Percentiles rank a stretch among this genome's conserved stretches.
Evolutionary conservation across 2,329 filamentous ascomycete species (phyloP).

Genomic region (Alternaria sp.): DNA sequence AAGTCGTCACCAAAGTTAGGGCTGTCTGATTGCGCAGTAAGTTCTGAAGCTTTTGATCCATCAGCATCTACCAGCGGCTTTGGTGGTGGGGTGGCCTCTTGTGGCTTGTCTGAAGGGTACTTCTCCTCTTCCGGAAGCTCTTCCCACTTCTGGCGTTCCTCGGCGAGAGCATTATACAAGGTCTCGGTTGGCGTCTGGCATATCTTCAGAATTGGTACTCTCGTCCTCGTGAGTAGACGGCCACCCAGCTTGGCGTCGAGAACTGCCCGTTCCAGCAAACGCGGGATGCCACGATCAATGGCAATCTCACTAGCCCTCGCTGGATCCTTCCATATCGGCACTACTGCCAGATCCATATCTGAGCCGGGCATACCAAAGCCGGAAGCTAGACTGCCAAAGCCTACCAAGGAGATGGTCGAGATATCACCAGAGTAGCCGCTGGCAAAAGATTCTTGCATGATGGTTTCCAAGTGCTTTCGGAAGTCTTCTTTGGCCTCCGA

Average conservation of each 20-base stretch:
- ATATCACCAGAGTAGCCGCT: constrained; percentile 57
- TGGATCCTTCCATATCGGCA: constrained; percentile 61
- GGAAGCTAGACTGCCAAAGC: constrained; percentile 82
- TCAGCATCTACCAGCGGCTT: constrained; percentile 17
- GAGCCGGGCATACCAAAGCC: constrained; percentile 88
- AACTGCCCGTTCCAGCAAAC: constrained; percentile 76
- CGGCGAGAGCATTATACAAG: constrained; percentile 66
- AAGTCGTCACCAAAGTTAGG: constrained; percentile 5
- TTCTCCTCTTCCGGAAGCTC: constrained; percentile 56
- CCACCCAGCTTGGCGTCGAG: constrained; percentile 76
- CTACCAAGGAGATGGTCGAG: constrained; percentile 69
- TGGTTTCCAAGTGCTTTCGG: constrained; percentile 66
- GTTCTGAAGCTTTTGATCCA: constrained; percentile 12
- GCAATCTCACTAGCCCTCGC: constrained; percentile 29
- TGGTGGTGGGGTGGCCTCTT: constrained; percentile 15
- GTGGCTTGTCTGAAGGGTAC: constrained; percentile 35
- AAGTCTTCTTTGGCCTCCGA: constrained; percentile 75
- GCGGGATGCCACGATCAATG: constrained; percentile 68
- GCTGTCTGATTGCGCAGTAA: constrained; percentile 10
- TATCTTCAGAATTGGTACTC: constrained; percentile 87
- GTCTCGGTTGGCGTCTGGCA: constrained; percentile 72
- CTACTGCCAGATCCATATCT: constrained; percentile 85
- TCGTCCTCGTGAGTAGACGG: constrained; percentile 75
- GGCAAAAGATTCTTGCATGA: constrained; percentile 67
- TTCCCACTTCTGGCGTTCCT: constrained; percentile 76